phyloP scores from a whole-genome alignment of 108 stramenopile genomes.

The Nitzschia sp. region DNA sequence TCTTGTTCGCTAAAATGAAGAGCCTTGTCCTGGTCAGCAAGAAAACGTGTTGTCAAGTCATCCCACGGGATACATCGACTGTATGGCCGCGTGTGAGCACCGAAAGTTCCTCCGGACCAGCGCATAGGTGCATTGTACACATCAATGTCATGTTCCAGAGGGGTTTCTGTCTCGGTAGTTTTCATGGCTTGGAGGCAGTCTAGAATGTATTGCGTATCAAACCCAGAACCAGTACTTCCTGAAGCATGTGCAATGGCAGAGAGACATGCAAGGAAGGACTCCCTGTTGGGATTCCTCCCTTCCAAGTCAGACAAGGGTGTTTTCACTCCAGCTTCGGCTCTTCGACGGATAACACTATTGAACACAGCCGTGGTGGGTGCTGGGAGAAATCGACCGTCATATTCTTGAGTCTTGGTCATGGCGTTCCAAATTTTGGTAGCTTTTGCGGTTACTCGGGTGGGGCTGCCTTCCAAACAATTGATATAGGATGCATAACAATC shows the following conservation, averaged over 20 bases:
- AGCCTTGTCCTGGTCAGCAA: conserved; percentile 21
- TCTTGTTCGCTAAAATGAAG: conserved; percentile 16
- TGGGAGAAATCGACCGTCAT: conserved; percentile 43
- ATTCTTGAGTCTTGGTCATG: conserved; percentile 39
- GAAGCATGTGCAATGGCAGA: conserved; percentile 40
- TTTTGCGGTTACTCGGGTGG: conserved; percentile 21
- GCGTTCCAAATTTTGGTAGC: conserved; percentile 48
- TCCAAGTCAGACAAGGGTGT: conserved; percentile 33
- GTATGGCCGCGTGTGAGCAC: conserved; percentile 23
- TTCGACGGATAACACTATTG: conserved; percentile 58
- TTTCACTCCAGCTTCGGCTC: conserved; percentile 43
- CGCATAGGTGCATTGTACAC: conserved; percentile 68
- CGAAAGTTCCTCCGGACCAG: conserved; percentile 38
- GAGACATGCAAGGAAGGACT: conserved; percentile 41
- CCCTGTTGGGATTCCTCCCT: conserved; percentile 25
- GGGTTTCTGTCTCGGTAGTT: conserved; percentile 20
- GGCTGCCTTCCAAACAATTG: conserved; percentile 47
- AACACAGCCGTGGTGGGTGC: conserved; percentile 51
- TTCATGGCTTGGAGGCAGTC: conserved; percentile 49
- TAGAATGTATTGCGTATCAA: conserved; percentile 50
- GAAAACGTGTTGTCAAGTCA: conserved; percentile 34
- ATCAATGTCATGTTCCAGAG: conserved; percentile 26
- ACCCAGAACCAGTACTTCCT: conserved; percentile 27
- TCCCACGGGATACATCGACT: conserved; percentile 41
- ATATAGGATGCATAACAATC: conserved; percentile 63